Base-by-base conservation (phyloP, 768 basidiomycete species). In the Boletus barrowsii region DNA sequence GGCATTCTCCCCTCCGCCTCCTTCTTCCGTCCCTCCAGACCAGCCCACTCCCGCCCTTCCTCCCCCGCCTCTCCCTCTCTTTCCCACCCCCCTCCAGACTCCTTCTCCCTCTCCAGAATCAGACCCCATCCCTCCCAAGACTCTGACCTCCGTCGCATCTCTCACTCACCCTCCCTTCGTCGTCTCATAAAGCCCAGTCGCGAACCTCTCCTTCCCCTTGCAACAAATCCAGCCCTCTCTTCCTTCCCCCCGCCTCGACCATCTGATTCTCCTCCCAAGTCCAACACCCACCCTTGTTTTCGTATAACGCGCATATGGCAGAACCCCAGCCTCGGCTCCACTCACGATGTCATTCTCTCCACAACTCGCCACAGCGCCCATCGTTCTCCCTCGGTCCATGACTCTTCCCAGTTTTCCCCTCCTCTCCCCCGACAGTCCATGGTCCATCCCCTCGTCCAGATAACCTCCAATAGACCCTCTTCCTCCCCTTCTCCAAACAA, bases 1-100 rank as follows among this genome's bases (percentile, higher is more conserved):
- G 89, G 88, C 32, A 87, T 91, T 18, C 83, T 85, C 51, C 88
- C 91, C 15, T 84, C 88, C 10, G 82, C 88, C 5, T 85, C 87
- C 8, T 91, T 92, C 73, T 91, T 91, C 64, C 82, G 77, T 20
- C 87, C 88, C 5, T 80, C 83, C 5, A 78, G 83, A 47, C 89
- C 87, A 0, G 68, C 69, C 22, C 74, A 82, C 58, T 79, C 76
- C 30, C 80, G 68, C 22, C 75, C 73, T 24, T 65, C 75, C 47
- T 73, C 70, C 47, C 60, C 60, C 48, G 69, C 68, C 41, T 68
- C 67, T 47, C 68, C 64, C 7, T 35, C 33, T 35, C 33, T 32
- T 18, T 37, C 35, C 22, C 46, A 22, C 15, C 26, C 20, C 11
- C 33, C 37, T 39, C 37, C 37, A 39, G 42, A 44, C 54, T 40